phyloP scores from a whole-genome alignment of 164 flowering plant species.

The Hamamelis virginiana region DNA sequence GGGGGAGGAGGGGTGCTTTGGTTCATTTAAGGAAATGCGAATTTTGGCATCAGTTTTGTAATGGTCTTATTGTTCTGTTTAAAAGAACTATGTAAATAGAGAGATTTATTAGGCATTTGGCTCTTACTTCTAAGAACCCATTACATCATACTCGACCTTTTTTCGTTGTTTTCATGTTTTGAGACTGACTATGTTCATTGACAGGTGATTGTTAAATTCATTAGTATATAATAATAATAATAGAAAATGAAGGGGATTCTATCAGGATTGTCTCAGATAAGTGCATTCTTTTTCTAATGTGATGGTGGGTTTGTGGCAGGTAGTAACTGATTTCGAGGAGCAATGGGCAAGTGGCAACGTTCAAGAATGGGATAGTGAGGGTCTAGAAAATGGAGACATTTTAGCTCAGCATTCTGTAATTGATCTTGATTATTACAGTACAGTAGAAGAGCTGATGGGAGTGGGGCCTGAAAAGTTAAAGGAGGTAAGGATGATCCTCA shows the following conservation, averaged over 20 bases:
- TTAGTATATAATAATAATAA: too few species aligned
- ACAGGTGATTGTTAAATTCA: too few species aligned
- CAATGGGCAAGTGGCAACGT: conserved; percentile 62
- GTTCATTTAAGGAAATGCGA: not conserved
- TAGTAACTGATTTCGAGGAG: conserved; percentile 80
- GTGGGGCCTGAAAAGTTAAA: conserved; percentile 84
- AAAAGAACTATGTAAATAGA: not conserved
- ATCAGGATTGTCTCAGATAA: not conserved
- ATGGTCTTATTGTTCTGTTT: not conserved
- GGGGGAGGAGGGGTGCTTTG: not conserved
- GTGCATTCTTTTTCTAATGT: conserved; percentile 1
- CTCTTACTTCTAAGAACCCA: not conserved
- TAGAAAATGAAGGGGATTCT: not conserved
- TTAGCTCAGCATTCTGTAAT: conserved; percentile 38
- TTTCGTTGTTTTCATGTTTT: too few species aligned
- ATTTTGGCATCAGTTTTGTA: not conserved
- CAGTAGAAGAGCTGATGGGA: conserved; percentile 76
- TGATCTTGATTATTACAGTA: conserved; percentile 84
- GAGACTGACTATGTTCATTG: too few species aligned
- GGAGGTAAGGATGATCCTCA: conserved; percentile 51
- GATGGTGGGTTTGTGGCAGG: conserved; percentile 40
- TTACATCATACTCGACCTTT: not conserved
- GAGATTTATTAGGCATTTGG: not conserved
- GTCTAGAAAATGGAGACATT: conserved; percentile 61
- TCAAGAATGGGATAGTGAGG: conserved; percentile 72